Conservation (phyloP, 345 rosid species). For the Aurinia saxatilis region DNA sequence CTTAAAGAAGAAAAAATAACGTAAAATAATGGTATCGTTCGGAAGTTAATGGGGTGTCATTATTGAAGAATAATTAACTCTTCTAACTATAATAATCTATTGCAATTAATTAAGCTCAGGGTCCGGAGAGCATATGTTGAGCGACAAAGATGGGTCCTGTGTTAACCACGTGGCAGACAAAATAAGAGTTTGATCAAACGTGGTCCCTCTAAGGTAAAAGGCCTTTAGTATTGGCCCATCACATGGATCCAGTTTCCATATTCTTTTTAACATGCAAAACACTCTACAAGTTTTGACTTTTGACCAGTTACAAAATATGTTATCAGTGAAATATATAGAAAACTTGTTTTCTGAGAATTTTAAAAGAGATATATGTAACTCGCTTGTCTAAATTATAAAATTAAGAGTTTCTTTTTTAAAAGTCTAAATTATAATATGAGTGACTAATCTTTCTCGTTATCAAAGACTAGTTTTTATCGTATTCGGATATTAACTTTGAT, state of each 20-base stretch:
- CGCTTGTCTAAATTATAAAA: background rate
- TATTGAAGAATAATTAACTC: slow-evolving; percentile 22
- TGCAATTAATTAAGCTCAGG: background rate
- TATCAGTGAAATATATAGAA: background rate
- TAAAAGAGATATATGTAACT: background rate
- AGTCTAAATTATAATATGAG: too few relatives aligned
- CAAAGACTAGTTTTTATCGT: too few relatives aligned
- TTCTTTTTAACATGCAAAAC: slow-evolving; percentile 7
- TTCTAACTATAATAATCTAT: slow-evolving; percentile 6
- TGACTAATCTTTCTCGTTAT: too few relatives aligned
- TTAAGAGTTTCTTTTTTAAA: too few relatives aligned
- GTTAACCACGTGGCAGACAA: slow-evolving; percentile 27
- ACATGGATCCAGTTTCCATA: slow-evolving; percentile 14
- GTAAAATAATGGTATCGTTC: background rate
- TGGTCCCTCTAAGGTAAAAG: slow-evolving; percentile 14
- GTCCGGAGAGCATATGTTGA: slow-evolving; percentile 20
- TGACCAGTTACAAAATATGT: background rate
- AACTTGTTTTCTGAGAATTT: too few relatives aligned
- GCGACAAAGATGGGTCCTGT: slow-evolving; percentile 21
- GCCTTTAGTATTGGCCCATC: slow-evolving; percentile 23
- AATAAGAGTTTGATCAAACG: slow-evolving; percentile 11
- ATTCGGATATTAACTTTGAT: too few relatives aligned
- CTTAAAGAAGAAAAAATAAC: background rate
- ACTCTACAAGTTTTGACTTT: background rate
- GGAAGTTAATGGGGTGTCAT: slow-evolving; percentile 23